Conservation (phyloP, 148 eudicot genomes). For the Camellia lanceoleosa region DNA sequence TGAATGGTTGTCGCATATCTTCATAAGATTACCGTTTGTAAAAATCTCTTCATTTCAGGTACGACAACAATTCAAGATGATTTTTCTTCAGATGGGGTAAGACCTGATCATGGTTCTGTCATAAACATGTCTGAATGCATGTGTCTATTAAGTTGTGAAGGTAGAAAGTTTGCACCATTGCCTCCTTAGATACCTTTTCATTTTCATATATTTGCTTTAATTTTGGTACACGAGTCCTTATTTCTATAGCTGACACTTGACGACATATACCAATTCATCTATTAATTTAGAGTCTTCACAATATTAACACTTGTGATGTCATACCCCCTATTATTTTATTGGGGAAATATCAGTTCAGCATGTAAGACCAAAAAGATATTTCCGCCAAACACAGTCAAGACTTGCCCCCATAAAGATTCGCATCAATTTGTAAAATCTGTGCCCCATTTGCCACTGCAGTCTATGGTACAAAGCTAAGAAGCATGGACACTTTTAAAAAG, state of each 20-base stretch:
- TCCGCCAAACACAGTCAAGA: too few species aligned
- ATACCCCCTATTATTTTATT: background rate
- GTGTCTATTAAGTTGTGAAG: background rate
- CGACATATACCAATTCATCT: background rate
- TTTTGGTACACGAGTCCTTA: background rate
- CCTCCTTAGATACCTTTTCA: background rate
- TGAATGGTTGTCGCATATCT: background rate
- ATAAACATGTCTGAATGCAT: background rate
- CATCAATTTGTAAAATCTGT: too few species aligned
- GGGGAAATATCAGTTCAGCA: too few species aligned
- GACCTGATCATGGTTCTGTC: slow-evolving; percentile 13
- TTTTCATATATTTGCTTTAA: background rate
- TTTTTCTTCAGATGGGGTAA: slow-evolving; percentile 90
- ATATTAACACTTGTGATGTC: background rate
- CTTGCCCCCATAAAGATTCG: too few species aligned
- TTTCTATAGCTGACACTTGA: background rate
- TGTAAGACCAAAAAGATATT: too few species aligned
- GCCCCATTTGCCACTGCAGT: too few species aligned
- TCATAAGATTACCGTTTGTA: background rate
- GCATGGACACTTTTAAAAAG: too few species aligned
- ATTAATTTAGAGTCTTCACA: background rate
- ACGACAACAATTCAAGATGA: slow-evolving; percentile 71
- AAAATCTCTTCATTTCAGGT: slow-evolving; percentile 47
- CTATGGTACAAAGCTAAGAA: too few species aligned
- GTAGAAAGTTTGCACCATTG: background rate